phyloP scores from a whole-genome alignment of 2,329 filamentous ascomycete species.

The Escovopsis weberi region DNA sequence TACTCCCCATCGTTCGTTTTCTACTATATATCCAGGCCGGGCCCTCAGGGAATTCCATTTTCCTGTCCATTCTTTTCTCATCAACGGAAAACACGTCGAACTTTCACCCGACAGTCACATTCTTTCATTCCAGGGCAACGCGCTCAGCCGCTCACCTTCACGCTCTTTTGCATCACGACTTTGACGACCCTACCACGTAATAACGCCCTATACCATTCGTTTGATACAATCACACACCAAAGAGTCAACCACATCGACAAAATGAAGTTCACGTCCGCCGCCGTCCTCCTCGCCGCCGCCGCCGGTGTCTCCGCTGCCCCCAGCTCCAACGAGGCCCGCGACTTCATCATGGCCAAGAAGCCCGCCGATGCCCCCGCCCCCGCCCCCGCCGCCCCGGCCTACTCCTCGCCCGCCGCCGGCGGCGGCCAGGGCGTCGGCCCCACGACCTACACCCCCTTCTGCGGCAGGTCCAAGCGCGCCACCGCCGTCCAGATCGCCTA shows the following conservation, averaged over 20 bases:
- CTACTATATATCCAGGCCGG: too few species aligned
- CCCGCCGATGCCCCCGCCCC: conserved; percentile 11
- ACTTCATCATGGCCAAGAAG: conserved; percentile 22
- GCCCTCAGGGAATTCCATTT: too few species aligned
- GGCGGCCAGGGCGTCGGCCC: conserved; percentile 8
- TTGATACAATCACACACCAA: not conserved
- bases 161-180: too few species aligned
- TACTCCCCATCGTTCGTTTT: too few species aligned
- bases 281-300: conserved; percentile 24
- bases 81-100: not conserved
- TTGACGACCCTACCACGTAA: not conserved
- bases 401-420: conserved; percentile 1
- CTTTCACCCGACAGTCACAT: not conserved
- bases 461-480: conserved; percentile 30
- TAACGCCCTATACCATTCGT: not conserved
- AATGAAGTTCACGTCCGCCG: conserved; percentile 28
- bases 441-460: conserved; percentile 18
- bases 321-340: conserved; percentile 17
- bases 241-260: conserved; percentile 7
- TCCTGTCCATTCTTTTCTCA: too few species aligned
- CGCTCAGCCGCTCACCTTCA: not conserved
- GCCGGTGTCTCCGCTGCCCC: conserved; percentile 28
- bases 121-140: not conserved
- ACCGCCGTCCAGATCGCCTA: conserved; percentile 31
- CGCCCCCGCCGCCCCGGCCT: conserved; percentile 6